Evolutionary conservation across 495 filamentous ascomycete species (phyloP), one percentile per base, ranked within the genome.

Genomic region (Aspergillus nidulans): DNA sequence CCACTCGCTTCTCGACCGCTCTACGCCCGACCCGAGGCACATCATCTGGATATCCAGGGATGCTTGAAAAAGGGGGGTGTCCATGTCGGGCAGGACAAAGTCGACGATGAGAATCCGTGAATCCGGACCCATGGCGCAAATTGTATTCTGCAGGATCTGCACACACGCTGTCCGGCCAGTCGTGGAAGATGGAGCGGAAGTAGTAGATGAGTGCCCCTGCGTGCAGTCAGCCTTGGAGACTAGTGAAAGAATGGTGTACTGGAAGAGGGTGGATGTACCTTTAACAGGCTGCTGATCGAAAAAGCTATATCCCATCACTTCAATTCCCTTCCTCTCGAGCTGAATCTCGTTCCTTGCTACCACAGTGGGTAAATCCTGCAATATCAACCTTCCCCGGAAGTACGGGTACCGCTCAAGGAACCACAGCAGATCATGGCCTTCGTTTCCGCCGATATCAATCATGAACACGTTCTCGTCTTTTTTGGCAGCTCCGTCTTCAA

Each of bases 1-100:
- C 73, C 73, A 76, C 38, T 74, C 68, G 1, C 55, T 39, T 46
- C 72, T 67, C 0, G 72, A 72, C n/a, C 72, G 59, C 54, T 75
- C 72, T 0, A 71, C 60, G 0, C 73, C 73, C 1, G 71, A 63
- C 5, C 70, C 69, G 39, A 76, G 70, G 40, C 69, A 71, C 69
- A 76, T 70, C 72, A 76, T 76, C 57, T 74, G 72, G 38, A 75
- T 73, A 55, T 75, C 72, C n/a, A 75, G 43, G 0, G 69, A 68
- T 0, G 69, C 63, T 42, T 71, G 67, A 41, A 71, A 53, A 18
- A 72, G 57, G 20, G 70, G 63, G 0, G 63, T 44, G 2, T 68
- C 43, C 5, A 61, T 69, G 40, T 75, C 67, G 0, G 72, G 60
- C n/a, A 75, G 62, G 1, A 75, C 71, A 49, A 66, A 68, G 45